Evolutionary conservation across 2,329 filamentous ascomycete species (phyloP).

Genomic region (Stachybotrys elegans): DNA sequence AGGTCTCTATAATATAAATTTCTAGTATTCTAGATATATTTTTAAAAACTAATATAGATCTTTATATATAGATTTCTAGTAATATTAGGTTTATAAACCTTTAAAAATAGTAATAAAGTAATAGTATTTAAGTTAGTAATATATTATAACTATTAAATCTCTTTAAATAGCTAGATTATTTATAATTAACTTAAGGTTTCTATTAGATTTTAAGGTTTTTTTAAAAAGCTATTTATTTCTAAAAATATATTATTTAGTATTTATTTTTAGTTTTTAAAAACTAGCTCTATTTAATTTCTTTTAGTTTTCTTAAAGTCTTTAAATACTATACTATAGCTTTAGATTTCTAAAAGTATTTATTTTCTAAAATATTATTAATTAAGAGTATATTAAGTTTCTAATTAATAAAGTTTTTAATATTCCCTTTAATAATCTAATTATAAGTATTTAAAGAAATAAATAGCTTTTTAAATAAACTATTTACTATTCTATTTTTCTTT

Average conservation of each 20-base stretch:
- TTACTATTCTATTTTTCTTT: neutral
- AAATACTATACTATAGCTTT: neutral
- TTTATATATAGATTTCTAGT: too few relatives aligned
- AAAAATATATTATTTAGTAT: neutral
- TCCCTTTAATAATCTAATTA: neutral
- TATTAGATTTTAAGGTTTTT: neutral
- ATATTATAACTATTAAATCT: too few relatives aligned
- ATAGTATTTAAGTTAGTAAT: too few relatives aligned
- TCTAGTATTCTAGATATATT: too few relatives aligned
- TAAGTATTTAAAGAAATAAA: neutral
- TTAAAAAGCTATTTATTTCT: neutral
- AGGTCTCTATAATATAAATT: too few relatives aligned
- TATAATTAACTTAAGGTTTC: neutral
- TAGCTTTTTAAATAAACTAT: neutral
- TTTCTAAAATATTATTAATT: neutral
- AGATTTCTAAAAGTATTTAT: neutral
- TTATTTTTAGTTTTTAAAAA: neutral
- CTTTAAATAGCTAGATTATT: neutral
- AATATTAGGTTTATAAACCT: too few relatives aligned
- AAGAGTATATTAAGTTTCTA: neutral
- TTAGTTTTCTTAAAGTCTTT: conserved; percentile 2
- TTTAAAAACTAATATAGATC: too few relatives aligned
- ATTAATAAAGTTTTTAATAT: neutral
- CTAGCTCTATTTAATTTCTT: neutral
- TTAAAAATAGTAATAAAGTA: too few relatives aligned